These are phyloP conservation scores for Curvularia eragrostidis DNA, from an alignment of 2,329 filamentous ascomycete species.

Conservation along the genomic window DNA sequence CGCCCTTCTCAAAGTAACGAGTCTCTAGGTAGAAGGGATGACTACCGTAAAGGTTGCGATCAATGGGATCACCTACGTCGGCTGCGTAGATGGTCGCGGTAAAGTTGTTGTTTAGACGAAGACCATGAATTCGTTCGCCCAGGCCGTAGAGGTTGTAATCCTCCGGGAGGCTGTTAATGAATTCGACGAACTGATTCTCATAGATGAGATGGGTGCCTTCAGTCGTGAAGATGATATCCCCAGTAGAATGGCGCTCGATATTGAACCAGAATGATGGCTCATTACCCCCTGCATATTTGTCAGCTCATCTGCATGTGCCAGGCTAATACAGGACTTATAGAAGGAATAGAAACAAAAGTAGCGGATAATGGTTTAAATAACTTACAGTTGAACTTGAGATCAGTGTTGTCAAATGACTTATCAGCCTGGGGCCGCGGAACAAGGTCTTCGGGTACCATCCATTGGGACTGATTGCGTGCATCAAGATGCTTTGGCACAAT, in stretches of 20 bases:
- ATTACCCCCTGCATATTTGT: slow-evolving; percentile 56
- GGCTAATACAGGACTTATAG: neutral
- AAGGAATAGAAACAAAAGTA: neutral
- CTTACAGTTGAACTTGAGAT: slow-evolving; percentile 57
- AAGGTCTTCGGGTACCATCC: slow-evolving; percentile 68
- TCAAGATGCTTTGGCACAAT: slow-evolving; percentile 71
- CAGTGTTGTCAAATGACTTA: slow-evolving; percentile 46
- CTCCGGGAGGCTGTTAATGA: slow-evolving; percentile 68
- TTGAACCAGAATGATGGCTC: slow-evolving; percentile 64
- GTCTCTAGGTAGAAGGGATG: slow-evolving; percentile 84
- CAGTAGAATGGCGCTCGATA: slow-evolving; percentile 64
- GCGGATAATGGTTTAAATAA: neutral
- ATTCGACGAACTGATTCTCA: slow-evolving; percentile 80
- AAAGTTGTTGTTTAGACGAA: slow-evolving; percentile 75
- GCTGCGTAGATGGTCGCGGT: slow-evolving; percentile 73
- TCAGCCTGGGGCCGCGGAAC: slow-evolving; percentile 64
- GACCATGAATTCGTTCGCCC: slow-evolving; percentile 73
- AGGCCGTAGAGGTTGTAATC: slow-evolving; percentile 79
- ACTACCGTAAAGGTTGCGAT: slow-evolving; percentile 73
- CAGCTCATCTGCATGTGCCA: neutral
- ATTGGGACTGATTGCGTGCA: slow-evolving; percentile 69
- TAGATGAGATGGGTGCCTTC: slow-evolving; percentile 70
- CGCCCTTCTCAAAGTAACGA: slow-evolving; percentile 69
- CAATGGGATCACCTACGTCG: slow-evolving; percentile 70
- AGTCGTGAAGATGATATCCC: slow-evolving; percentile 73